Base-by-base conservation (phyloP, 192 early-diverging fungal species). In the Dispira simplex region DNA sequence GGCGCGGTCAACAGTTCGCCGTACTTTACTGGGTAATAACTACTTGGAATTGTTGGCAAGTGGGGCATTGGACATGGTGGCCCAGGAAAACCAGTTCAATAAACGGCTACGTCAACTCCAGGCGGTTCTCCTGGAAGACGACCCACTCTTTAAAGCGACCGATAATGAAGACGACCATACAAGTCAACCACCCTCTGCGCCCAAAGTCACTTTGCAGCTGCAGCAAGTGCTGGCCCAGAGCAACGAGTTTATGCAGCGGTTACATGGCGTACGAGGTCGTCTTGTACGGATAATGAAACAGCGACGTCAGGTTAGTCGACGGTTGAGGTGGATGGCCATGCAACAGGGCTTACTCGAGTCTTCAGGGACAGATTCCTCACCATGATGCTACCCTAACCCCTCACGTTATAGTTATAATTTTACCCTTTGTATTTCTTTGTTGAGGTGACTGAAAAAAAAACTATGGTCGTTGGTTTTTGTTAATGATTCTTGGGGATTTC, bases 71-170 rank as follows among this genome's bases (percentile, higher is more conserved):
- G 59, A 62, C 44, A 46, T 46, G 44, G n/a, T 62, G 8, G 59
- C 28, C 39, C 32, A 62, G 43, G 59, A 62, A 25, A 62, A 62
- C 43, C 39, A 39, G 16, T 45, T 62, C 11, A 62, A 62, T n/a
- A n/a, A 46, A 21, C 59, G 59, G 44, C 2, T 62, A n/a, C 59
- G 59, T 13, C 59, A 45, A 18, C 28, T 62, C 44, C 46, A 46
- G 59, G 59, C 59, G 18, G 39, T 46, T 11, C 28, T 62, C 10
- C 59, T 62, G 43, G 44, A 45, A 5, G 59, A 62, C 44, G 59
- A 44, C 25, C 59, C 59, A 32, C 25, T 32, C 10, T 58, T 39
- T 27, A 58, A 10, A 2, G 18, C 21, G 9, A n/a, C 10, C 18
- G 21, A 20, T 20, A 25, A 9, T 20, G 9, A 25, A 18, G 44